Base-by-base conservation (phyloP, 441 rosid species). In the Daphne laureola region DNA sequence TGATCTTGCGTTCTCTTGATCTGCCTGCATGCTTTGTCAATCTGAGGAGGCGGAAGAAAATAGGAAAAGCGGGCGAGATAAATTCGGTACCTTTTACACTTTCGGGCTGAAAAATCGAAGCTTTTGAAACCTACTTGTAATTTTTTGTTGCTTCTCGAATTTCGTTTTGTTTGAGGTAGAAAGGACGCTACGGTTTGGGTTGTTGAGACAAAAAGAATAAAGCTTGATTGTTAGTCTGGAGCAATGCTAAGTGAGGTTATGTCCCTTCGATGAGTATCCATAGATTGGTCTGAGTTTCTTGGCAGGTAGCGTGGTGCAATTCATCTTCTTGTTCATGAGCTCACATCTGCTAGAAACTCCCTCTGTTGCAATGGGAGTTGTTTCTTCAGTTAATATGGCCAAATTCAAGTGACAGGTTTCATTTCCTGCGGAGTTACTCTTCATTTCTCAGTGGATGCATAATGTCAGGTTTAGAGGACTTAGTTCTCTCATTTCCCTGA, bases 1-100 rank as follows among this genome's bases (percentile, higher is more conserved):
- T 61, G 79, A 79, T 77, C 88, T 71, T 65, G 68, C 42, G 58
- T 23, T 18, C 53, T 54, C 67, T 58, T 64, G 78, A 71, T 75
- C 74, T 57, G 26, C 53, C 56, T 64, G 46, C 61, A 60, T 65
- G 51, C 46, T 17, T 52, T 52, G 49, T 56, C 59, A 52, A 58
- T 61, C 65, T 26, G 26, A 43, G 47, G 59, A 48, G 62, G 48
- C 46, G 43, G 68, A 63, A 54, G 59, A 46, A 42, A 46, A 49
- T 50, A 45, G 49, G 72, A 45, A 60, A 14, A 21, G 25, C 47
- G 21, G 47, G 43, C 31, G 68, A 71, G 46, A 47, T 61, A 25
- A 51, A 43, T 59, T 49, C 48, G 17, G 17, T 46, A 23, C 18
- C 43, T 44, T 27, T 38, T 69, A 56, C 25, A 14, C 51, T 49